A percentile compares a stretch with the other conserved stretches of the same genome.
phyloP scores from a whole-genome alignment of 148 eudicot species.

The Mesembryanthemum crystallinum region DNA sequence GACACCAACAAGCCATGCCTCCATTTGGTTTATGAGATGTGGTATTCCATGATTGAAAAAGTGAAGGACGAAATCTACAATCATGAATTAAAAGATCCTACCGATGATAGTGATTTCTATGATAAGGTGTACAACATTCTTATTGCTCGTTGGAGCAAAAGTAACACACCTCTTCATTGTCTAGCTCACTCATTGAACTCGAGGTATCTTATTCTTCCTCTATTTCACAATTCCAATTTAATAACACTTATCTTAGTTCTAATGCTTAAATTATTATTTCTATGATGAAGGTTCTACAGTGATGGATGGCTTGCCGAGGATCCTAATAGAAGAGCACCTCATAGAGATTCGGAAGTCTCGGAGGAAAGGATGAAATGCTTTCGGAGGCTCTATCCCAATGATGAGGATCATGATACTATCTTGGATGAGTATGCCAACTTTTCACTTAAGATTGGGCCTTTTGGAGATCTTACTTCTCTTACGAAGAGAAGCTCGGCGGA shows the following conservation, averaged over 20 bases:
- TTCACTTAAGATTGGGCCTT: not conserved
- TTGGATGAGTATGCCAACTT: not conserved
- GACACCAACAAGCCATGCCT: slow-evolving; percentile 13
- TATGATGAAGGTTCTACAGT: too few species aligned
- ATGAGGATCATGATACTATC: not conserved
- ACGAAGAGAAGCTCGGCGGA: not conserved
- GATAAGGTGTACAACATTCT: slow-evolving; percentile 22
- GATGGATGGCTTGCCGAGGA: too few species aligned
- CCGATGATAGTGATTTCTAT: slow-evolving; percentile 4
- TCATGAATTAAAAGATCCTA: slow-evolving; percentile 16
- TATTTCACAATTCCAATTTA: too few species aligned
- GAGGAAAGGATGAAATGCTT: slow-evolving; percentile 16
- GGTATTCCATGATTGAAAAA: slow-evolving; percentile 18
- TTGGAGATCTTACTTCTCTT: not conserved
- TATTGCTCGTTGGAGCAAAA: slow-evolving; percentile 22
- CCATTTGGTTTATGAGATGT: slow-evolving; percentile 32
- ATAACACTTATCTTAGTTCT: too few species aligned
- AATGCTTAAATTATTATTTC: too few species aligned
- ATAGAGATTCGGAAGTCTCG: not conserved
- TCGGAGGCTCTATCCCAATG: not conserved
- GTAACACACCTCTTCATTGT: slow-evolving; percentile 24
- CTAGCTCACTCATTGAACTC: slow-evolving; percentile 29
- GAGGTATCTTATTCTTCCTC: not conserved
- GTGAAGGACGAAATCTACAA: slow-evolving; percentile 8
- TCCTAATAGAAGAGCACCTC: too few species aligned